These are phyloP conservation scores for Malassezia caprae DNA, from an alignment of 1,284 basidiomycete species.

Conservation along the genomic window DNA sequence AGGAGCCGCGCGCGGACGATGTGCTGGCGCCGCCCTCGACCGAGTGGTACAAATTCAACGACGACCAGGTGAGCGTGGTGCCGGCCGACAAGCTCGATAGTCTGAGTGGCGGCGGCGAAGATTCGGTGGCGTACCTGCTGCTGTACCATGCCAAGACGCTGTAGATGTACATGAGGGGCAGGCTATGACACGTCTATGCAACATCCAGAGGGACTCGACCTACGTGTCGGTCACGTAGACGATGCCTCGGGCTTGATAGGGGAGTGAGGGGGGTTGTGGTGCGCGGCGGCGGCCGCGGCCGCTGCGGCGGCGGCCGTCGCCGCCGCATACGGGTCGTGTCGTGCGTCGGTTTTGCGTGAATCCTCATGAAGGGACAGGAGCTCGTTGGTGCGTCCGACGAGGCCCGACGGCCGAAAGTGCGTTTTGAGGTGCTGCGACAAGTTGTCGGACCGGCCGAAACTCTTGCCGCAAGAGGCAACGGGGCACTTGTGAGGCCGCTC, in stretches of 20 bases:
- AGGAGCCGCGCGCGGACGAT: conserved; percentile 20
- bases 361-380: neutral
- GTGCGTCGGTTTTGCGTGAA: conserved; percentile 15
- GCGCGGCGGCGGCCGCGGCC: conserved; percentile 22
- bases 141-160: conserved; percentile 33
- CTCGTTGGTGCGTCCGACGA: conserved; percentile 21
- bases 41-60: conserved; percentile 47
- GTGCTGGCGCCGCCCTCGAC: conserved; percentile 21
- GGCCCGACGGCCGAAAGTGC: conserved; percentile 35
- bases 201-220: neutral
- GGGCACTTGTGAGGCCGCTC: conserved; percentile 44
- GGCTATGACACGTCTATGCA: neutral
- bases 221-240: neutral
- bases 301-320: conserved; percentile 26
- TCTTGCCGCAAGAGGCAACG: conserved; percentile 42
- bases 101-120: conserved; percentile 43
- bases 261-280: neutral
- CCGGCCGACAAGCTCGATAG: conserved; percentile 35
- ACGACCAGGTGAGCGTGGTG: conserved; percentile 40
- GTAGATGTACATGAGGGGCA: neutral
- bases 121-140: conserved; percentile 44
- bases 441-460: conserved; percentile 45
- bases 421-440: conserved; percentile 47
- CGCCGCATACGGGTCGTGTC: conserved; percentile 37
- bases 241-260: neutral